Conservation (phyloP, 495 filamentous ascomycete genomes). For the Coniosporium apollinis region DNA sequence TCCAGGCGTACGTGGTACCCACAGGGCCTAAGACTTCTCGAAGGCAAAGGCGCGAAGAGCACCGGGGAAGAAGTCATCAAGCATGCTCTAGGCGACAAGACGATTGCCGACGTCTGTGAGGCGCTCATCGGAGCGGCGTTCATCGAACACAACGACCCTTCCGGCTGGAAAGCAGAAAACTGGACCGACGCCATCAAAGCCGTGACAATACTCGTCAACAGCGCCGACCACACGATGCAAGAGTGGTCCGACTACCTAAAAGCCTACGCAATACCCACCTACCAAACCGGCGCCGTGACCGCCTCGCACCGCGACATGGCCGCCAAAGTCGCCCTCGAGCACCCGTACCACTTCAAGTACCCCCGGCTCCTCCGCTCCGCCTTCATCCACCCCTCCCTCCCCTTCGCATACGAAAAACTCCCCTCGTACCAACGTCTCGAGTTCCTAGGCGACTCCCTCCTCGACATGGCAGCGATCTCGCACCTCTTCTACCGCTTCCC, state of each 20-base stretch:
- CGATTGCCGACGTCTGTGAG: constrained; percentile 94
- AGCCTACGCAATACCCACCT: constrained; percentile 54
- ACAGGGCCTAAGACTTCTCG: constrained; percentile 45
- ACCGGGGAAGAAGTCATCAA: constrained; percentile 32
- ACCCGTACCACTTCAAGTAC: constrained; percentile 68
- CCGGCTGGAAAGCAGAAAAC: constrained; percentile 23
- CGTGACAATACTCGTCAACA: constrained; percentile 59
- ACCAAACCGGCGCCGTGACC: constrained; percentile 43
- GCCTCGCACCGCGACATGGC: constrained; percentile 51
- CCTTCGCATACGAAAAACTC: constrained; percentile 51
- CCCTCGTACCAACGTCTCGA: constrained; percentile 87
- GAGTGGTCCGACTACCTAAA: constrained; percentile 55
- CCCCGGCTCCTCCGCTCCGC: constrained; percentile 67
- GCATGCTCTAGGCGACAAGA: constrained; percentile 70
- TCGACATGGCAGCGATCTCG: constrained; percentile 77
- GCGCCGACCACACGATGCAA: constrained; percentile 46
- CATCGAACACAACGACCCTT: constrained; percentile 37
- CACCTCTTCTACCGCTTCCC: constrained; percentile 63
- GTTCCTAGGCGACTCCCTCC: constrained; percentile 78
- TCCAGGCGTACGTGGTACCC: constrained; percentile 63
- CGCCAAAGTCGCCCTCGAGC: constrained; percentile 40
- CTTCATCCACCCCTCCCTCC: constrained; percentile 76
- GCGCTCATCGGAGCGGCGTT: constrained; percentile 84
- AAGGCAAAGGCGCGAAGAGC: constrained; percentile 42
- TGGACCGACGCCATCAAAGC: constrained; percentile 74